Percentiles rank a stretch among this genome's conserved stretches.
These are phyloP conservation scores for Cladophialophora bantiana DNA, from an alignment of 2,329 filamentous ascomycete genomes.

Conservation along the genomic window DNA sequence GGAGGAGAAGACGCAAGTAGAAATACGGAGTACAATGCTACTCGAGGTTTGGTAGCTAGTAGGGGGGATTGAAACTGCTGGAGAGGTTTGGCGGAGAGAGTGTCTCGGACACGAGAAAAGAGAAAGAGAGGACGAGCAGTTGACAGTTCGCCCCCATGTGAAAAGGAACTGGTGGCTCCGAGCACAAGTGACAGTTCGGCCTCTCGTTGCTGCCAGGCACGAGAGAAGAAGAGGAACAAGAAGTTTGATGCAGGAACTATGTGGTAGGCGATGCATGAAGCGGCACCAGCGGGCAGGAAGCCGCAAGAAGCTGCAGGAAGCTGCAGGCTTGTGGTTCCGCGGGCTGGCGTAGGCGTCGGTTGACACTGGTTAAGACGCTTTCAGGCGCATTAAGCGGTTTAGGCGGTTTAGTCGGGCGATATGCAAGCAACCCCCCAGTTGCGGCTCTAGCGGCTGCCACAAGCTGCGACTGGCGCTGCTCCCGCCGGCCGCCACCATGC, in stretches of 20 bases:
- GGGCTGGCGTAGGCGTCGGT: neutral
- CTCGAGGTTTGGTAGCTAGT: neutral
- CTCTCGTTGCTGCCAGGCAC: too few relatives aligned
- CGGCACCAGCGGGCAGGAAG: neutral
- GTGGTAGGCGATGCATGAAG: neutral
- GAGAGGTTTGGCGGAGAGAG: neutral
- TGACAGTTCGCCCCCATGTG: slow-evolving; percentile 17
- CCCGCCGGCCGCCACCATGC: slow-evolving; percentile 21
- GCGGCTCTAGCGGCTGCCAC: slow-evolving; percentile 1
- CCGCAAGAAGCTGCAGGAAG: neutral
- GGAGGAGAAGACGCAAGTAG: neutral
- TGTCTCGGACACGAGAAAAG: neutral
- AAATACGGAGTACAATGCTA: neutral
- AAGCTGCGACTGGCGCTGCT: neutral
- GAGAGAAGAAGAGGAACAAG: too few relatives aligned
- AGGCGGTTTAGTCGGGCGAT: neutral
- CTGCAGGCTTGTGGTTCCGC: slow-evolving; percentile 6
- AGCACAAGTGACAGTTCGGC: neutral
- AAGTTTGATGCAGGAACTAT: slow-evolving; percentile 20
- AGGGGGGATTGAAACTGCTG: neutral
- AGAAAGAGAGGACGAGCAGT: slow-evolving; percentile 12
- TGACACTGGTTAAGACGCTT: neutral
- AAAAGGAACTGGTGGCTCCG: slow-evolving; percentile 2
- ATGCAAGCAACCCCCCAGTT: neutral
- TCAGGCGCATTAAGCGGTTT: neutral